Evolutionary conservation across 768 basidiomycete genomes (phyloP).

Genomic region (Gloeophyllum trabeum): DNA sequence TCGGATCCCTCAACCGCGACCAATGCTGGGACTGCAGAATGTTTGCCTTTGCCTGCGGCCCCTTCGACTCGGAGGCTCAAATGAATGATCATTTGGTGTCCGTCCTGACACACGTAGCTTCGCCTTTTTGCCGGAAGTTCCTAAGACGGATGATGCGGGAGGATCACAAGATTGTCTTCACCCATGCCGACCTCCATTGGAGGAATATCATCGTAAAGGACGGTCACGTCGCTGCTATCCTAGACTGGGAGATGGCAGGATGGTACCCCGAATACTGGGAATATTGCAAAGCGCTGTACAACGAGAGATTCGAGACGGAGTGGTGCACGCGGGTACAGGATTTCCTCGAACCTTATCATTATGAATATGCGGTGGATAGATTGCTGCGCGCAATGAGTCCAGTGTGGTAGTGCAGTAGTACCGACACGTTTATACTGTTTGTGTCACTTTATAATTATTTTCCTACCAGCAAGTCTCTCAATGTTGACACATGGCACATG

Average conservation of each 20-base stretch:
- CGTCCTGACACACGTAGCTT: not conserved
- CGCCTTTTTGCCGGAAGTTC: slow-evolving; percentile 2
- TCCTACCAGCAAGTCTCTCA: too few species aligned
- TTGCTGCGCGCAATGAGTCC: not conserved
- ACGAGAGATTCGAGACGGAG: not conserved
- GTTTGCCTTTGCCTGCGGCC: not conserved
- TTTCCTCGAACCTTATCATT: not conserved
- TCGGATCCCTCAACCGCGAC: not conserved
- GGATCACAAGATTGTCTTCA: slow-evolving; percentile 7
- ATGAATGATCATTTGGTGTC: slow-evolving; percentile 7
- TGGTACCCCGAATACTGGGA: slow-evolving; percentile 17
- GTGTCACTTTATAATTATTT: too few species aligned
- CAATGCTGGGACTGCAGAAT: not conserved
- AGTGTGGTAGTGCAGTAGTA: not conserved
- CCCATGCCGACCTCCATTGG: slow-evolving; percentile 14
- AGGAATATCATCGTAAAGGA: slow-evolving; percentile 15
- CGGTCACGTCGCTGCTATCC: slow-evolving; percentile 12
- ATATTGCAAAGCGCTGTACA: slow-evolving; percentile 7
- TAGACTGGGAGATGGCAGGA: slow-evolving; percentile 19
- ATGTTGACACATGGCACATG: too few species aligned
- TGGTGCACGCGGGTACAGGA: not conserved
- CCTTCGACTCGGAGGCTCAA: slow-evolving; percentile 2
- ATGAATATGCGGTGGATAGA: not conserved
- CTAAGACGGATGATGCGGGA: slow-evolving; percentile 2
- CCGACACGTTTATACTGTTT: too few species aligned